Conservation (phyloP, 441 rosid species). For the Biscutella laevigata region DNA sequence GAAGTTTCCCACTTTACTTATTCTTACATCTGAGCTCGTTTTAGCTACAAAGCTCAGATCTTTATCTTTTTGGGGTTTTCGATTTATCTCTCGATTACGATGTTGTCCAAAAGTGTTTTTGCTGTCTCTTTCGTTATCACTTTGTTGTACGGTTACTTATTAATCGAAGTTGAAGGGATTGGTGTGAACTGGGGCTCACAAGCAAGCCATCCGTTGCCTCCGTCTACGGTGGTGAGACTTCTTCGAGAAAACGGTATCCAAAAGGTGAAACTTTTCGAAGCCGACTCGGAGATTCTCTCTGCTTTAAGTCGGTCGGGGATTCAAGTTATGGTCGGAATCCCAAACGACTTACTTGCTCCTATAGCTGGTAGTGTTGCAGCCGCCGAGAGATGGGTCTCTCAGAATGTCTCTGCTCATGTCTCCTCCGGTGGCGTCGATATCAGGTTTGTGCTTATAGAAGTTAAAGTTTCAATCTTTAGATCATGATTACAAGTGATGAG, state of each 20-base stretch:
- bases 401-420: constrained; percentile 42
- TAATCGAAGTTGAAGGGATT: constrained; percentile 13
- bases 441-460: constrained; percentile 28
- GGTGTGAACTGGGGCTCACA: constrained; percentile 57
- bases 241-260: constrained; percentile 42
- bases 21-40: constrained; percentile 19
- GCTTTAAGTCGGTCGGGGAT: constrained; percentile 42
- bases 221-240: constrained; percentile 41
- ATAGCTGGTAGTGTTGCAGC: constrained; percentile 33
- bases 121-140: constrained; percentile 9
- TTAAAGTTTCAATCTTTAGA: neutral
- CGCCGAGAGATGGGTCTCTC: constrained; percentile 49
- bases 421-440: constrained; percentile 45
- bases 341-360: constrained; percentile 42
- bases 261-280: constrained; percentile 56
- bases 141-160: constrained; percentile 4
- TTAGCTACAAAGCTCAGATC: neutral
- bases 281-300: constrained; percentile 27
- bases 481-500: neutral
- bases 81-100: neutral
- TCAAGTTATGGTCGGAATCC: constrained; percentile 56
- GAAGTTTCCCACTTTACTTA: constrained; percentile 10
- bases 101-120: constrained; percentile 17
- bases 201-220: constrained; percentile 41
- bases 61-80: neutral